These are phyloP conservation scores for Grammothele lineata DNA, from an alignment of 768 basidiomycete genomes.

Conservation along the genomic window DNA sequence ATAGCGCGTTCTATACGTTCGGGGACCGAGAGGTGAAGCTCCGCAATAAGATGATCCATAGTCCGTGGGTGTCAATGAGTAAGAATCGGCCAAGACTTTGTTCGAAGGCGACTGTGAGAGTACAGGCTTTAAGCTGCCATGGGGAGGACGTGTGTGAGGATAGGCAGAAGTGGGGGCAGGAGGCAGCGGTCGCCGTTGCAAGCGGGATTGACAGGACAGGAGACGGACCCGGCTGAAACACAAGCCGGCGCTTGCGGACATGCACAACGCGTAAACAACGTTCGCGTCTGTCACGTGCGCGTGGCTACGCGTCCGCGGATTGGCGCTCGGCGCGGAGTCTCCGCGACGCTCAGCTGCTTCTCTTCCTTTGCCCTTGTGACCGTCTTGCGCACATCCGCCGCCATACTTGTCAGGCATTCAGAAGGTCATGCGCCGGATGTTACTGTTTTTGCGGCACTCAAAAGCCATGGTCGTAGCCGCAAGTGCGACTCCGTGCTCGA, in stretches of 20 bases:
- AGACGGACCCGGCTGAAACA: not conserved
- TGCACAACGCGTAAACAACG: conserved; percentile 28
- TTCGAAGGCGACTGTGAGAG: too few species aligned
- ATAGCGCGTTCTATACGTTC: conserved; percentile 35
- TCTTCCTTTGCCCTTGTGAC: conserved; percentile 11
- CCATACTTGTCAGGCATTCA: too few species aligned
- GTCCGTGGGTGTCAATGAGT: too few species aligned
- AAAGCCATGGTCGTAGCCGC: not conserved
- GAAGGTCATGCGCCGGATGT: too few species aligned
- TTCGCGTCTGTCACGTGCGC: conserved; percentile 28
- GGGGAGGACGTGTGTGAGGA: too few species aligned
- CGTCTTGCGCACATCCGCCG: not conserved
- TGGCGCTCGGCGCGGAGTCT: too few species aligned
- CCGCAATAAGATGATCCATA: conserved; percentile 7
- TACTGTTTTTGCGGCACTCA: not conserved
- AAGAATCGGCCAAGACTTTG: too few species aligned
- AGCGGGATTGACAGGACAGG: too few species aligned
- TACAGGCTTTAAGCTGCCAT: too few species aligned
- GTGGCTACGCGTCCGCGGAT: conserved; percentile 1
- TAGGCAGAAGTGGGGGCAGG: too few species aligned
- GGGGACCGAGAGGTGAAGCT: conserved; percentile 17
- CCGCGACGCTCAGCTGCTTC: not conserved
- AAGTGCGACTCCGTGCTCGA: too few species aligned
- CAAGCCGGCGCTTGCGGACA: conserved; percentile 2
- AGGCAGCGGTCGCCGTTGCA: too few species aligned